Conservation (phyloP, 257 asterid species). For the Primulina huaijiensis region DNA sequence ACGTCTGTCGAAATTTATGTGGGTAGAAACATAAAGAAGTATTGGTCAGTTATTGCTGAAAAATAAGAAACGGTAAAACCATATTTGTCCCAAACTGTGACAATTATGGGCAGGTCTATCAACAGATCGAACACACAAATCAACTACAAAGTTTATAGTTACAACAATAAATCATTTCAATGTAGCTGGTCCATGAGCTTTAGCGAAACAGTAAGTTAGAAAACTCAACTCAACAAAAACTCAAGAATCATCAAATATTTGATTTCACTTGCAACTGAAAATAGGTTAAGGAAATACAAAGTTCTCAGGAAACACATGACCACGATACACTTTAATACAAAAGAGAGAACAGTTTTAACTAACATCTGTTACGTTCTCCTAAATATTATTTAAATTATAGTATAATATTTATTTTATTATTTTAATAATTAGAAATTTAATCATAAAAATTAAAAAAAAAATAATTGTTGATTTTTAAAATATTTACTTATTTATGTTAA, state of each 20-base stretch:
- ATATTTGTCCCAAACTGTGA: background rate
- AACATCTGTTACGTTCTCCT: slow-evolving; percentile 8
- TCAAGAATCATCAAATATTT: background rate
- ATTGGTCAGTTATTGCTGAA: slow-evolving; percentile 23
- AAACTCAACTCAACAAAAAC: slow-evolving; percentile 1
- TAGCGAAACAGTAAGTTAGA: slow-evolving; percentile 13
- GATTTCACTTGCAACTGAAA: background rate
- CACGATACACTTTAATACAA: slow-evolving; percentile 9
- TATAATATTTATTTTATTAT: no score
- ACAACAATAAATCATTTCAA: slow-evolving; percentile 9
- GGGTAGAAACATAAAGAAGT: slow-evolving; percentile 30
- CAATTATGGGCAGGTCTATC: slow-evolving; percentile 6
- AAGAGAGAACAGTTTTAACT: slow-evolving; percentile 6
- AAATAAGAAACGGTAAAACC: background rate
- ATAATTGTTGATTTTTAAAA: no score
- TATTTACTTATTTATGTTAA: no score
- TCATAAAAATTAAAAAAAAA: no score
- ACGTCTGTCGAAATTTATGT: slow-evolving; percentile 93
- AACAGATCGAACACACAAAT: slow-evolving; percentile 13
- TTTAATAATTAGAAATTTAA: no score
- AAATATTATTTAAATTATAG: no score
- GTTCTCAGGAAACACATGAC: slow-evolving; percentile 21
- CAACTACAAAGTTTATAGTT: background rate
- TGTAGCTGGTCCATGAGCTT: slow-evolving; percentile 11
- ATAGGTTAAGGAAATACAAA: slow-evolving; percentile 16